Evolutionary conservation across 2,329 filamentous ascomycete species (phyloP), one percentile per base, ranked within the genome.

Genomic region (Penicillium sp.): DNA sequence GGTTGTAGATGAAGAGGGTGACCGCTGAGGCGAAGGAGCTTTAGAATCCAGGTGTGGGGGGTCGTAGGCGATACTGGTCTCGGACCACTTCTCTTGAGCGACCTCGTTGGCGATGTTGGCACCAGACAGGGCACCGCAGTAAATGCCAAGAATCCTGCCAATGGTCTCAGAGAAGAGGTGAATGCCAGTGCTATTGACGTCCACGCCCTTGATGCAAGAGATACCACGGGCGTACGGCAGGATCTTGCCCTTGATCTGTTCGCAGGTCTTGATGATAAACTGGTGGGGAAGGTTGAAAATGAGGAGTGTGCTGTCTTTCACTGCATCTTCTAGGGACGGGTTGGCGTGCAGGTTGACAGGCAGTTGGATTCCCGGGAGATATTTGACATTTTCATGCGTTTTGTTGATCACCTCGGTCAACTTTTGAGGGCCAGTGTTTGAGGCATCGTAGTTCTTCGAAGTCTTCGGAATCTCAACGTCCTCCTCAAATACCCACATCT

Each of bases 401-500:
- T 81, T 83, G 80, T 99, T 99, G 84, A 99, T 96, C 65, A 99
- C 76, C 47, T 84, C 75, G 7, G 94, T 96, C 73, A 99, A 86
- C 78, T 96, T 96, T 73, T 94, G 89, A 3, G 88, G 84, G 60
- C 84, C 80, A 59, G 84, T 81, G 67, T 83, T 82, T 89, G 54
- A 96, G 43, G 80, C 74, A 65, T 89, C 81, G 79, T 91, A 91
- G 76, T 91, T 82, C 63, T 84, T 85, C 45, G 89, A 93, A 60
- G 82, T 81, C 66, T 87, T 81, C 11, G 89, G 77, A 39, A 96
- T 79, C 51, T 84, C 83, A 60, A 96, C 86, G 23, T 96, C 84
- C 75, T 99, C 94, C 76, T 99, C 94, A 71, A 86, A 97, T 68
- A 99, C 95, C 94, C 94, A 99, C 94, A 99, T 97, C 76, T 96